These are phyloP conservation scores for Isabelozyma gotoi DNA, from an alignment of 805 yeast species.

Conservation along the genomic window DNA sequence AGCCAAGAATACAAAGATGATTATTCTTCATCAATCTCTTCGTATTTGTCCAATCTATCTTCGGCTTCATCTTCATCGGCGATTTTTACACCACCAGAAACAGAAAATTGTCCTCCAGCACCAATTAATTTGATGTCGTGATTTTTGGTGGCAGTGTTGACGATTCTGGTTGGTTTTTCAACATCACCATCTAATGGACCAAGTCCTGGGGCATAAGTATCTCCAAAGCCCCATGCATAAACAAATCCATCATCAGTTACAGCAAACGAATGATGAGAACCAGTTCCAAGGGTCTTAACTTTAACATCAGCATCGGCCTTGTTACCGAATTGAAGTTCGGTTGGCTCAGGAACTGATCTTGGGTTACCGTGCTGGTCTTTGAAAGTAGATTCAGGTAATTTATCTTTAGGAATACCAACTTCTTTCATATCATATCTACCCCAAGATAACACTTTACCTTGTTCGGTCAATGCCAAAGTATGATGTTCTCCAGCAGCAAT, in stretches of 20 bases:
- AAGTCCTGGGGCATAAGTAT: conserved; percentile 92
- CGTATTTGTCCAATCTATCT: conserved; percentile 50
- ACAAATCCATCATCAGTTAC: conserved; percentile 79
- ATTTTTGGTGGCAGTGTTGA: conserved; percentile 88
- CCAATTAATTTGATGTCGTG: conserved; percentile 71
- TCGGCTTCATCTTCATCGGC: conserved; percentile 50
- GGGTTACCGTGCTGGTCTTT: conserved; percentile 77
- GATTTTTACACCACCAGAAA: conserved; percentile 76
- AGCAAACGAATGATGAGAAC: conserved; percentile 92
- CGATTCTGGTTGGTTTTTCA: conserved; percentile 82
- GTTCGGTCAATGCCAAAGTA: conserved; percentile 67
- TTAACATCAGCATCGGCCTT: conserved; percentile 28
- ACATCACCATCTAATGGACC: conserved; percentile 91
- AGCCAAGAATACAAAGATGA: neutral
- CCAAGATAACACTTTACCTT: conserved; percentile 77
- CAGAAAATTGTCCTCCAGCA: conserved; percentile 97
- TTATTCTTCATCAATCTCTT: conserved; percentile 43
- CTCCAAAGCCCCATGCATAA: conserved; percentile 98
- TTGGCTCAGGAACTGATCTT: conserved; percentile 85
- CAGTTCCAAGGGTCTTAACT: conserved; percentile 60
- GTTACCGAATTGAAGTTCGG: conserved; percentile 48
- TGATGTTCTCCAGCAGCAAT: conserved; percentile 97
- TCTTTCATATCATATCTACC: conserved; percentile 96
- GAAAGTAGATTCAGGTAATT: conserved; percentile 71
- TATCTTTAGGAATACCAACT: conserved; percentile 69